phyloP scores from a whole-genome alignment of 768 basidiomycete genomes.

The Lentinula raphanica region DNA sequence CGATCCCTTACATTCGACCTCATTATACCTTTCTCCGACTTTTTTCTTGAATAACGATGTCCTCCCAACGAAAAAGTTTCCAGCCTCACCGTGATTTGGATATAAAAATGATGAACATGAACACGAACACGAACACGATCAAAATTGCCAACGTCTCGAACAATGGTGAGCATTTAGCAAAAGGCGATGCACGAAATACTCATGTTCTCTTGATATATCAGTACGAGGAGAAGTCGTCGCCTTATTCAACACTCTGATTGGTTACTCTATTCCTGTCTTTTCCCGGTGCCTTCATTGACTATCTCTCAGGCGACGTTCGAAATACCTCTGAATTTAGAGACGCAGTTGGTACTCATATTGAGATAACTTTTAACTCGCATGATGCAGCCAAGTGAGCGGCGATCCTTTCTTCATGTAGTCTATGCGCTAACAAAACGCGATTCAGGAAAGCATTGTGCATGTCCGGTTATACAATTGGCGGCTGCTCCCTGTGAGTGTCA shows the following conservation, averaged over 20 bases:
- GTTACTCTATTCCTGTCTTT: conserved; percentile 24
- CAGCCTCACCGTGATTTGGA: conserved; percentile 22
- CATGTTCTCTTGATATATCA: conserved; percentile 9
- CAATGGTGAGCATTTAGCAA: conserved; percentile 24
- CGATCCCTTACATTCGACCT: conserved; percentile 5
- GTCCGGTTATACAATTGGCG: conserved; percentile 55
- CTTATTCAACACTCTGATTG: conserved; percentile 54
- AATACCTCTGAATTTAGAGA: conserved; percentile 38
- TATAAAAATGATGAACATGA: conserved; percentile 26
- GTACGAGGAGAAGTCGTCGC: conserved; percentile 45
- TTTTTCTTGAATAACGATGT: conserved; percentile 17
- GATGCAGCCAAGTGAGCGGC: conserved; percentile 48
- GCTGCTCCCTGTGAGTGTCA: conserved; percentile 49
- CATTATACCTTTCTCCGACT: conserved; percentile 1
- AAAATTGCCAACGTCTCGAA: conserved; percentile 44
- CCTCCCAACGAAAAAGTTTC: conserved; percentile 15
- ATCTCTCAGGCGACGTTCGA: conserved; percentile 44
- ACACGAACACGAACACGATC: conserved; percentile 28
- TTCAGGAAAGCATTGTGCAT: conserved; percentile 62
- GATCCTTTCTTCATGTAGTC: background rate
- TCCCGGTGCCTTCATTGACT: background rate
- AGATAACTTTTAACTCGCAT: conserved; percentile 47
- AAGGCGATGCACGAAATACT: background rate
- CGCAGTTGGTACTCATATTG: conserved; percentile 33
- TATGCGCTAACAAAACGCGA: conserved; percentile 6